phyloP scores from a whole-genome alignment of 2,329 filamentous ascomycete genomes.

The Phialocephala subalpina region DNA sequence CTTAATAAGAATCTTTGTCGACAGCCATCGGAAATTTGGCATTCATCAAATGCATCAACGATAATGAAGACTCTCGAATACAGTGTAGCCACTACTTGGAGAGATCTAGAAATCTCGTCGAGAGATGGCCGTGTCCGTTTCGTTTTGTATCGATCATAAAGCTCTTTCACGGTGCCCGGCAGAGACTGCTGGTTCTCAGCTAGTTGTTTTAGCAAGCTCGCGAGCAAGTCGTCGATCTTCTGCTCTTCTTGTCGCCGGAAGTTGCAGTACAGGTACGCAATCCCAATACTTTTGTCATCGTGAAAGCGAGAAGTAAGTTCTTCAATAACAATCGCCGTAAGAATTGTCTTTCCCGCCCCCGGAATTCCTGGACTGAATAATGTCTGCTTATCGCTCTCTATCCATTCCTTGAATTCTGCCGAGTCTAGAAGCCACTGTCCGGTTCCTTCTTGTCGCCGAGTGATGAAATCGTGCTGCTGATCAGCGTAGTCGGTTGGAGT shows the following conservation, averaged over 20 bases:
- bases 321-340: constrained; percentile 52
- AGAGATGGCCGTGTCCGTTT: constrained; percentile 38
- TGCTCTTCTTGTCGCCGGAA: constrained; percentile 10
- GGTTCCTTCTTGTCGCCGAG: constrained; percentile 26
- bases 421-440: constrained; percentile 34
- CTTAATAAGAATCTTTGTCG: constrained; percentile 38
- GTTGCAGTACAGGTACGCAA: constrained; percentile 14
- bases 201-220: constrained; percentile 13
- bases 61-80: constrained; percentile 33
- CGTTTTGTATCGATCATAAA: constrained; percentile 26
- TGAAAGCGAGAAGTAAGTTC: constrained; percentile 43
- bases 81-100: constrained; percentile 23
- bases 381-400: constrained; percentile 25
- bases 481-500: constrained; percentile 17
- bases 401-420: constrained; percentile 26
- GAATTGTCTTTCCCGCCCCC: constrained; percentile 58
- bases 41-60: constrained; percentile 34
- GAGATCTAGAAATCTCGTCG: constrained; percentile 26
- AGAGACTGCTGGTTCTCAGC: neutral
- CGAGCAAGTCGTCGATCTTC: neutral
- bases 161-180: neutral
- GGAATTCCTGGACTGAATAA: constrained; percentile 56
- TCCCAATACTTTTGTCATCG: constrained; percentile 26
- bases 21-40: constrained; percentile 12
- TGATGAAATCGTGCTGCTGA: constrained; percentile 24